These are phyloP conservation scores for Peniophora sp. DNA, from an alignment of 1,284 basidiomycete genomes.

Conservation along the genomic window DNA sequence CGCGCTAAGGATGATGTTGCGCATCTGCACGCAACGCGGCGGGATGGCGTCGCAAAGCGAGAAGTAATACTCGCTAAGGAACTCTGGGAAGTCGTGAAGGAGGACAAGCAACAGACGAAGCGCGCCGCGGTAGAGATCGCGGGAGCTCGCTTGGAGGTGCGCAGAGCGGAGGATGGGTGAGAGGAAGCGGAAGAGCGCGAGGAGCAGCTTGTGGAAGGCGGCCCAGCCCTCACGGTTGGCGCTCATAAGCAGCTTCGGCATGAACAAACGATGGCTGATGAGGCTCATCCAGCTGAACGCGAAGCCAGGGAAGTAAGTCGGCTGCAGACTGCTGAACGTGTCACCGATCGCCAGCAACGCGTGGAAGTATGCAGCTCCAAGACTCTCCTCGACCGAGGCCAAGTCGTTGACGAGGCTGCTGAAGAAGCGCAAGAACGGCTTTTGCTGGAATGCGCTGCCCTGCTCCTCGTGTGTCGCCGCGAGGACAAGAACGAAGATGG, in stretches of 20 bases:
- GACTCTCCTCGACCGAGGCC: slow-evolving; percentile 73
- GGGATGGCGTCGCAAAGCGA: slow-evolving; percentile 92
- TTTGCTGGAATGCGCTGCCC: slow-evolving; percentile 88
- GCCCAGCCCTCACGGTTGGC: slow-evolving; percentile 91
- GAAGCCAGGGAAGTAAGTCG: slow-evolving; percentile 95
- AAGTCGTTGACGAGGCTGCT: slow-evolving; percentile 93
- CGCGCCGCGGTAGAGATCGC: slow-evolving; percentile 89
- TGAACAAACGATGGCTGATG: slow-evolving; percentile 93
- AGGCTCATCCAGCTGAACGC: slow-evolving; percentile 98
- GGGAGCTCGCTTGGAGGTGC: slow-evolving; percentile 77
- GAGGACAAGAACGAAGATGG: slow-evolving; percentile 93
- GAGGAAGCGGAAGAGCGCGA: slow-evolving; percentile 92
- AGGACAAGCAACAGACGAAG: slow-evolving; percentile 89
- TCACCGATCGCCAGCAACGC: slow-evolving; percentile 88
- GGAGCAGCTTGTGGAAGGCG: slow-evolving; percentile 89
- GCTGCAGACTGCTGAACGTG: slow-evolving; percentile 93
- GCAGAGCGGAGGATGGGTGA: slow-evolving; percentile 83
- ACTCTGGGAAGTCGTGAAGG: slow-evolving; percentile 98
- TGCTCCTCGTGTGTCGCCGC: slow-evolving; percentile 95
- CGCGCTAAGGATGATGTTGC: slow-evolving; percentile 94
- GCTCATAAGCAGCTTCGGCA: slow-evolving; percentile 87
- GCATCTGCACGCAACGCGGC: slow-evolving; percentile 88
- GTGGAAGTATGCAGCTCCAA: slow-evolving; percentile 86
- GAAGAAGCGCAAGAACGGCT: slow-evolving; percentile 98
- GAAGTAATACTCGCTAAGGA: slow-evolving; percentile 96